These are phyloP conservation scores for Cladorrhinum samala DNA, from an alignment of 495 filamentous ascomycete species.

Conservation along the genomic window DNA sequence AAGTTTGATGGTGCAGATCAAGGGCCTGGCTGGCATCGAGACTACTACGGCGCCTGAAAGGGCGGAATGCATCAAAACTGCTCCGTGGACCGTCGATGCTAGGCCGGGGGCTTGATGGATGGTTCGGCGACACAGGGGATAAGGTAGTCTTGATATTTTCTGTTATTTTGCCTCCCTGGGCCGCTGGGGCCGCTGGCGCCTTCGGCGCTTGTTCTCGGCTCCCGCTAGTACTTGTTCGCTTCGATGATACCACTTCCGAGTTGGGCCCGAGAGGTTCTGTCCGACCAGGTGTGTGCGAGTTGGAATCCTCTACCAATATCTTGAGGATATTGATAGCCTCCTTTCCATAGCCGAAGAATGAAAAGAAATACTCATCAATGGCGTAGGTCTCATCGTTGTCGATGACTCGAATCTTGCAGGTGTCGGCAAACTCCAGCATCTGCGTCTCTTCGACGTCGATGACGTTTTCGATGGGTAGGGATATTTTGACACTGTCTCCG, in stretches of 20 bases:
- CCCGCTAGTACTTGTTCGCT: constrained; percentile 14
- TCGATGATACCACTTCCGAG: constrained; percentile 14
- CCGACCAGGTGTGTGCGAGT: constrained; percentile 38
- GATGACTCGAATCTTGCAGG: constrained; percentile 85
- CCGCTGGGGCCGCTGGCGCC: constrained; percentile 15
- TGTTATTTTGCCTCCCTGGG: constrained; percentile 44
- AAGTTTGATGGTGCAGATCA: constrained; percentile 29
- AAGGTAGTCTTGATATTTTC: constrained; percentile 64
- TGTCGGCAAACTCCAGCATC: constrained; percentile 88
- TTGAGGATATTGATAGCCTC: constrained; percentile 78
- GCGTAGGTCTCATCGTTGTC: constrained; percentile 90
- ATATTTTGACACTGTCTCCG: constrained; percentile 95
- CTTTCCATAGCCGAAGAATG: constrained; percentile 82
- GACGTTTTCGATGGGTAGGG: constrained; percentile 78
- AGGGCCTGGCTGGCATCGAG: constrained; percentile 38
- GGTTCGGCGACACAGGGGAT: constrained; percentile 43
- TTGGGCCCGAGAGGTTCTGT: constrained; percentile 11
- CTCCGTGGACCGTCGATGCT: constrained; percentile 38
- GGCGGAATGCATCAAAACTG: constrained; percentile 38
- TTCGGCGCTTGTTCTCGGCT: constrained; percentile 7
- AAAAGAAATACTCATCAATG: constrained; percentile 98
- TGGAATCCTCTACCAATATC: constrained; percentile 62
- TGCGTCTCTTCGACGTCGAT: constrained; percentile 90
- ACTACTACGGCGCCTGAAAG: constrained; percentile 46
- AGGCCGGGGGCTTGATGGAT: constrained; percentile 35